Evolutionary conservation across 2,329 filamentous ascomycete genomes (phyloP), one percentile per base, ranked within the genome.

Genomic region (Claviceps lovelessii): DNA sequence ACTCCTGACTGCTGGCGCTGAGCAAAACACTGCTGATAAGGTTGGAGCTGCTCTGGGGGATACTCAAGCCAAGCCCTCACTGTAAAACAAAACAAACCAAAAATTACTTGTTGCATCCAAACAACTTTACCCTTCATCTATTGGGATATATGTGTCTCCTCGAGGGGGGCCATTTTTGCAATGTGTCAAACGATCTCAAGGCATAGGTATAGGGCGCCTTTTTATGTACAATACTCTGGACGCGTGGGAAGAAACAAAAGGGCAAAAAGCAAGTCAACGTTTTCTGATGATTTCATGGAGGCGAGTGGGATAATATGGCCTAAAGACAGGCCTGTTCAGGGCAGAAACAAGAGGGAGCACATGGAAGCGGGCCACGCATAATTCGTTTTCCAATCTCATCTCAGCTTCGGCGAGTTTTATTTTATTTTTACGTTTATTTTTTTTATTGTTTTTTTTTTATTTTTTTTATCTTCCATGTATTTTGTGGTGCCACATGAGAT

Each of bases 1-100:
- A 68, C 68, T 82, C 42, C 64, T 83, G 57, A 80, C 77, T 13
- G 75, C 73, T 13, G 76, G 73, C 41, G 62, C 66, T 5, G 70
- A 68, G 52, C 64, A 64, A 53, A 70, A 65, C 57, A 79, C 77
- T 5, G 76, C 74, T 1, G 72, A 77, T 48, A 72, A 74, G 63
- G 67, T 80, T 45, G 72, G 72, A 48, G 73, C 73, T 5, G 76
- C 73, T 15, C 67, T 80, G n/a, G 76, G 74, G 42, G 67, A 69
- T 51, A 63, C 62, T 56, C 70, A 73, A 58, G 70, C 71, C 45
- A 75, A 77, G 68, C 71, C 77, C 48, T 71, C 77, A 39, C 68
- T 82, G 61, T 82, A 72, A 73, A 23, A 7, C 31, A 29, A n/a
- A 8, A 31, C 19, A 37, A n/a, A 41, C 2, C 3, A 7, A 45